Base-by-base conservation (phyloP, 2,329 filamentous ascomycete species). In the Aspergillus glaucus region DNA sequence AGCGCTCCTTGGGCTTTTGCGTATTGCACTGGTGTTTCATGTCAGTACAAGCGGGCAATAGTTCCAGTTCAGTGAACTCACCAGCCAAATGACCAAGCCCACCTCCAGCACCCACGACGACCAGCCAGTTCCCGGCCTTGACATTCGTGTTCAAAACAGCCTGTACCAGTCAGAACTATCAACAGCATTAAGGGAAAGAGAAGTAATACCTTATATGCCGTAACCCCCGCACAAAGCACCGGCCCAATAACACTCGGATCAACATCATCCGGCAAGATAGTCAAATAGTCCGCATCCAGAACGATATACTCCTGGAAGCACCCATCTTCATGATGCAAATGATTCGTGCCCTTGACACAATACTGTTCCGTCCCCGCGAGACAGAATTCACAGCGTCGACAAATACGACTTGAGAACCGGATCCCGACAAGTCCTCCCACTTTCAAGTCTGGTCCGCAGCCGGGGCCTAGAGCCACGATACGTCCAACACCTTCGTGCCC, bases 251-350 rank as follows among this genome's bases (percentile, higher is more conserved):
- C 59, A 44, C 56, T 62, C 0, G 70, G 68, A 58, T 74, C 69
- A 40, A 71, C 58, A 55, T 74, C 72, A 48, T 69, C 64, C 10
- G 72, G 71, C 44, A 75, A 55, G 12, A 72, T 50, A 0, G 72
- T 72, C 55, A 75, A 51, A 46, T 74, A 71, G 37, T 71, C 68
- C 30, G 69, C 69, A 56, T 74, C 70, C n/a, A 74, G 60, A 4
- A 63, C 66, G 47, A 74, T 69, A 50, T 71, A 74, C 58, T 74
- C 60, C 52, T 74, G 71, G 44, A 75, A 75, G 43, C 68, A 69
- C 0, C 73, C 73, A 50, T 74, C 72, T 46, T 74, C 71, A 48
- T 75, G 71, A 52, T 73, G 71, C 41, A 75, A 56, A 57, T 75
- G 72, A 40, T 74, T 74, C 7, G 69, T 74, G 30, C 67, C 63